Percentiles rank a stretch among this genome's conserved stretches.
Conservation (phyloP, 768 basidiomycete species). For the Leucocoprinus birnbaumii region DNA sequence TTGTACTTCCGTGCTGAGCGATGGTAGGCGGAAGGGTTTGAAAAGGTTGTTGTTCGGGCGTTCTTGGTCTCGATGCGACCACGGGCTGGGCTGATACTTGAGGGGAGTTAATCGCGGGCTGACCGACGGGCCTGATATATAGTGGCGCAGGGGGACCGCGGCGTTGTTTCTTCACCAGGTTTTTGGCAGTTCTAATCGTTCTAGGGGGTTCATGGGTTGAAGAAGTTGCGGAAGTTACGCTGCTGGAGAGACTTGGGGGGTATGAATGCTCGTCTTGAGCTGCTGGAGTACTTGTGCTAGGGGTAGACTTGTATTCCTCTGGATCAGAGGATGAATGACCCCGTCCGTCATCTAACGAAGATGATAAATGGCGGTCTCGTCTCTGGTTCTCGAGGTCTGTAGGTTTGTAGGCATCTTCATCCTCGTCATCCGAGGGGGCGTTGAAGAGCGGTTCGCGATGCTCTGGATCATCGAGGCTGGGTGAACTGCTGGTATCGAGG, state of each 20-base stretch:
- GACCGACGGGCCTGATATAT: constrained; percentile 25
- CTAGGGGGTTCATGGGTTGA: constrained; percentile 20
- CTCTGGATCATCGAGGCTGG: constrained; percentile 31
- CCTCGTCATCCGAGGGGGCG: constrained; percentile 49
- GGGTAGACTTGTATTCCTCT: constrained; percentile 39
- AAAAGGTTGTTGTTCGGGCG: constrained; percentile 12
- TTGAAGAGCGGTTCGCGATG: constrained; percentile 66
- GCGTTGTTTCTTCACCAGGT: constrained; percentile 31
- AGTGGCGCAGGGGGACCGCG: constrained; percentile 37
- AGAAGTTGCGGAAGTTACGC: constrained; percentile 34
- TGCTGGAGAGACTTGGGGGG: constrained; percentile 53
- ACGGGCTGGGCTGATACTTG: constrained; percentile 15
- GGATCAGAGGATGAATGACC: constrained; percentile 25
- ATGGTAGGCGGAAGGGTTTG: constrained; percentile 1
- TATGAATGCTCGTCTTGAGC: constrained; percentile 49
- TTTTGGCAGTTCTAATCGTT: constrained; percentile 28
- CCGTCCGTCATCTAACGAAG: constrained; percentile 17
- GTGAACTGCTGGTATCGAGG: constrained; percentile 34
- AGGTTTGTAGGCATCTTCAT: constrained; percentile 36
- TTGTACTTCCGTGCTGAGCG: constrained; percentile 1
- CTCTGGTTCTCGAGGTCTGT: constrained; percentile 48
- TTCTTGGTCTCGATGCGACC: constrained; percentile 7
- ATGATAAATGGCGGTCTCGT: constrained; percentile 30
- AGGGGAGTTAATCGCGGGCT: constrained; percentile 34
- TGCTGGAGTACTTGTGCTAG: constrained; percentile 29